These are phyloP conservation scores for Ricinus communis DNA, from an alignment of 345 rosid species.

Conservation along the genomic window DNA sequence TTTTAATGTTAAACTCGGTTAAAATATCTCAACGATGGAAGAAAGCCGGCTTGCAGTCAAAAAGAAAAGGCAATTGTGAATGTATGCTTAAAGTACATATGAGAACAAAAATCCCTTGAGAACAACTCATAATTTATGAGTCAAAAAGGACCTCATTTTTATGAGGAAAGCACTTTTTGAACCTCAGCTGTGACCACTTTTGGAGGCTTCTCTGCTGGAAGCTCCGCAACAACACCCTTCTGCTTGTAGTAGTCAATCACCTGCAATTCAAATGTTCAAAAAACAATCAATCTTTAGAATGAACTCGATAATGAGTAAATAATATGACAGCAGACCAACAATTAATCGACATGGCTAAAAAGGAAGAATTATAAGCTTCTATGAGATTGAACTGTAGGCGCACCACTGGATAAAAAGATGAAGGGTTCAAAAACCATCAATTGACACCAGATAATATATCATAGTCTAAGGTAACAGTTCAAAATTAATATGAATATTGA, in stretches of 20 bases:
- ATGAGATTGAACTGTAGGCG: not conserved
- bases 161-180: slow-evolving; percentile 60
- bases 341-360: not conserved
- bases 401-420: too few relatives aligned
- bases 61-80: not conserved
- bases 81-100: slow-evolving; percentile 7
- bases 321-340: not conserved
- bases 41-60: slow-evolving; percentile 15
- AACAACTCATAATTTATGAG: not conserved
- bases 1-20: slow-evolving; percentile 18
- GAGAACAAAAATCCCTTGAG: slow-evolving; percentile 11
- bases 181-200: slow-evolving; percentile 71
- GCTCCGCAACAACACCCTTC: slow-evolving; percentile 63
- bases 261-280: slow-evolving; percentile 37
- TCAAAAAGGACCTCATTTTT: not conserved
- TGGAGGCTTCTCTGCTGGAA: slow-evolving; percentile 82
- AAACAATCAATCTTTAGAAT: not conserved
- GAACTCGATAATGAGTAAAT: not conserved
- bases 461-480: not conserved
- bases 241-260: slow-evolving; percentile 76
- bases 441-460: too few relatives aligned
- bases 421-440: too few relatives aligned
- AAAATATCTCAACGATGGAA: slow-evolving; percentile 13
- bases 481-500: not conserved
- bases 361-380: not conserved